Conservation (phyloP, 371 early-diverging fungal species). For the Mucor mucedo region DNA sequence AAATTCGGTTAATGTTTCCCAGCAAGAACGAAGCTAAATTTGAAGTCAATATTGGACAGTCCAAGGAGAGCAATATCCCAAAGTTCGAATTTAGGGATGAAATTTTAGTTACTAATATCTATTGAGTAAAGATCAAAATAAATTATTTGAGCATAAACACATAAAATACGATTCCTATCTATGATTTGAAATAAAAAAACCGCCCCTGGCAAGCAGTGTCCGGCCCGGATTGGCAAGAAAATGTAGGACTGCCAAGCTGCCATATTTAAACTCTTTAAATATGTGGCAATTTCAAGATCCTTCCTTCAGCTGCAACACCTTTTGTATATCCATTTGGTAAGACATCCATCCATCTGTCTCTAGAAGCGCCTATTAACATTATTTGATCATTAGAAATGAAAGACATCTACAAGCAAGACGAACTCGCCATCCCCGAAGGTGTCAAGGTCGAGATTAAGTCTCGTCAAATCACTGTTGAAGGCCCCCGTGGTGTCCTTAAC, state of each 20-base stretch:
- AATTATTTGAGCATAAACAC: too few species aligned
- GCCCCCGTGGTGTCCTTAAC: constrained; percentile 89
- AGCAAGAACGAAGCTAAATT: constrained; percentile 13
- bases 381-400: constrained; percentile 58
- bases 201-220: not conserved
- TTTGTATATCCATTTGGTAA: constrained; percentile 33
- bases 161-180: too few species aligned
- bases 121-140: not conserved
- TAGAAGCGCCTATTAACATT: not conserved
- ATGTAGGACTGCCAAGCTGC: not conserved
- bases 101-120: constrained; percentile 13
- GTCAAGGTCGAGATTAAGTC: constrained; percentile 81
- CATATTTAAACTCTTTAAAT: not conserved
- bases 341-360: constrained; percentile 16
- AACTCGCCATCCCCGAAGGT: constrained; percentile 79
- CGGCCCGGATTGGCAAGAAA: not conserved
- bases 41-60: constrained; percentile 3
- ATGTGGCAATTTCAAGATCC: not conserved
- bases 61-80: not conserved
- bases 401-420: constrained; percentile 87
- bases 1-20: constrained; percentile 1
- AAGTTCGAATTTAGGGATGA: constrained; percentile 18
- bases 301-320: constrained; percentile 26
- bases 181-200: too few species aligned
- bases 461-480: constrained; percentile 77